These are phyloP conservation scores for Colletotrichum ledebouriae DNA, from an alignment of 2,329 filamentous ascomycete genomes.

Conservation along the genomic window DNA sequence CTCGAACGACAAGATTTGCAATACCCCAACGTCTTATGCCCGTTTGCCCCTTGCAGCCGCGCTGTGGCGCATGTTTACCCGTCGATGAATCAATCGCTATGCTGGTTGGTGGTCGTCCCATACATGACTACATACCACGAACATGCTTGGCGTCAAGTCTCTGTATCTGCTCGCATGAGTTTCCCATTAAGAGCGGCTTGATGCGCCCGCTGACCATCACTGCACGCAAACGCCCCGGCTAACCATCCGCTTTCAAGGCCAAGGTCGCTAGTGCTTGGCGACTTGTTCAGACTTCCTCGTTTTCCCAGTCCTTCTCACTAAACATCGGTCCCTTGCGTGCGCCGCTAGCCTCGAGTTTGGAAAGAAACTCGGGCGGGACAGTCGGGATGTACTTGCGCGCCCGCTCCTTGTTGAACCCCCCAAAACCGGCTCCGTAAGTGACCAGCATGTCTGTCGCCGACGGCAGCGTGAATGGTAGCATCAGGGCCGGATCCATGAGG, in stretches of 20 bases:
- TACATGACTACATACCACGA: constrained; percentile 10
- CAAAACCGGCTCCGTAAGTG: constrained; percentile 93
- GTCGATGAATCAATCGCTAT: constrained; percentile 37
- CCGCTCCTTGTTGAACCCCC: constrained; percentile 89
- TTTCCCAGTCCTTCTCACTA: constrained; percentile 75
- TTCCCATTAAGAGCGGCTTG: background rate
- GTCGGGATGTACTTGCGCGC: constrained; percentile 97
- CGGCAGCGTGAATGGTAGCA: constrained; percentile 94
- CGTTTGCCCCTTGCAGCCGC: constrained; percentile 13
- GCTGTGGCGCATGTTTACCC: background rate
- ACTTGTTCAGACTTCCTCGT: constrained; percentile 66
- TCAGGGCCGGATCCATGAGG: constrained; percentile 88
- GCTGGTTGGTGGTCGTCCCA: constrained; percentile 30
- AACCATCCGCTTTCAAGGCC: background rate
- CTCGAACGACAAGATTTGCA: background rate
- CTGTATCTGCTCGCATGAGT: background rate
- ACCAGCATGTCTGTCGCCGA: constrained; percentile 98
- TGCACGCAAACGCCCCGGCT: constrained; percentile 1
- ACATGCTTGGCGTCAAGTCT: background rate
- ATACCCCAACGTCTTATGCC: background rate
- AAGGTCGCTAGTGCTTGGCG: background rate
- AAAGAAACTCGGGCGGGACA: constrained; percentile 92
- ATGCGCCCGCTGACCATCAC: background rate
- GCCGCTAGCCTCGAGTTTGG: constrained; percentile 79
- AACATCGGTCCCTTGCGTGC: constrained; percentile 68